Evolutionary conservation across 2,329 filamentous ascomycete species (phyloP), one percentile per base, ranked within the genome.

Genomic region (Cercospora berteroae): DNA sequence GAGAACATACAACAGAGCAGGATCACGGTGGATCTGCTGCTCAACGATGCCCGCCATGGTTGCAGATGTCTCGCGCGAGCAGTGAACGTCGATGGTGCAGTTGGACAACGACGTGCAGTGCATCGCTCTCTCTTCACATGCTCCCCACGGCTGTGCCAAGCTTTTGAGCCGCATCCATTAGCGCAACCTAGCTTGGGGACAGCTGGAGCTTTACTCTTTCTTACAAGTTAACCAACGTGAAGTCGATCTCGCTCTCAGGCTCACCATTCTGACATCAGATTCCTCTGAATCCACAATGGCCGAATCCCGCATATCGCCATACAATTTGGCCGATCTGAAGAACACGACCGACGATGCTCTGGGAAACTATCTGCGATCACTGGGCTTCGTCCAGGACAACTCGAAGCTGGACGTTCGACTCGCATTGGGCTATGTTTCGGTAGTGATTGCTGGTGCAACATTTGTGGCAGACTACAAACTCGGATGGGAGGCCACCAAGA

Each of bases 1-100:
- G 36, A 12, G 6, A 12, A 81, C 92, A 78, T 84, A 98, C 95
- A 99, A 97, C 72, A 99, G 86, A 82, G 97, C 94, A 77, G 95
- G 94, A 90, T 99, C 96, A 87, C 95, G 83, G 83, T 96, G 91
- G 87, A 99, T 97, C 84, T 93, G 95, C 85, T 99, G 95, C 74
- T 92, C 90, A 72, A 91, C 87, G 73, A 90, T 85, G 83, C 95
- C 89, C 75, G 91, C 90, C 94, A 98, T 98, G 42, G 29, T 23
- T 64, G 58, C 50, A 57, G 29, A 33, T 56, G 18, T 31, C 6
- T 29, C 20, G 9, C 61, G 25, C 10, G 31, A 44, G 23, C 36
- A 60, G 33, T 31, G 31, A 20, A 48, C 27, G 62, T 27, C 23
- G 29, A 29, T 36, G 63, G 55, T 25, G 16, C 27, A 23, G 52